phyloP scores from a whole-genome alignment of 176 grass and related monocot species.

The Musa troglodytarum region DNA sequence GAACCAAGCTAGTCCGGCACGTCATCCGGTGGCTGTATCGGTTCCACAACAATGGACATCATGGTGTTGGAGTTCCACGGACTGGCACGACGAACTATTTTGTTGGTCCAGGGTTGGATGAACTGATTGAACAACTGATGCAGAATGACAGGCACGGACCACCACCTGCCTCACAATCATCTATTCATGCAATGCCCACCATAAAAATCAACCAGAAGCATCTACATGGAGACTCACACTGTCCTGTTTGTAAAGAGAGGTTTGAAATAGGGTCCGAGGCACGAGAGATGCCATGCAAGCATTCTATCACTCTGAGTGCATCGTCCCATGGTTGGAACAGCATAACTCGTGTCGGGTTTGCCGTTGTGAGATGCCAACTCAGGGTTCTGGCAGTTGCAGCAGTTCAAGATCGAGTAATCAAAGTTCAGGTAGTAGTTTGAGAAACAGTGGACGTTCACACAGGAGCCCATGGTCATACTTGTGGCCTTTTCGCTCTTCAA shows the following conservation, averaged over 20 bases:
- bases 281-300: constrained; percentile 88
- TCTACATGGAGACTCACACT: constrained; percentile 48
- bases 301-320: constrained; percentile 84
- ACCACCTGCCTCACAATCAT: constrained; percentile 39
- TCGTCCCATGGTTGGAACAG: constrained; percentile 74
- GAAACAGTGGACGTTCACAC: constrained; percentile 16
- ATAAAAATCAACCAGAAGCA: constrained; percentile 61
- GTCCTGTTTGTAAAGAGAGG: constrained; percentile 73
- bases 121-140: constrained; percentile 4
- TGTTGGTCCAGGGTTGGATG: constrained; percentile 9
- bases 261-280: constrained; percentile 63
- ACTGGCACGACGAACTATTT: constrained; percentile 6
- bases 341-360: constrained; percentile 95
- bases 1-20: no score
- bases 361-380: constrained; percentile 54
- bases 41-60: no score
- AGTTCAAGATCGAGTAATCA: neutral
- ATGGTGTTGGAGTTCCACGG: neutral
- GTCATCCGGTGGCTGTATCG: no score
- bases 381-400: constrained; percentile 10
- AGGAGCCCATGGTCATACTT: constrained; percentile 36
- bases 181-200: constrained; percentile 66
- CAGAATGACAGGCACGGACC: constrained; percentile 36
- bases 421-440: neutral
- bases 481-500: constrained; percentile 48